Conservation (phyloP, 306 rosid genomes). For the Inga oerstediana region DNA sequence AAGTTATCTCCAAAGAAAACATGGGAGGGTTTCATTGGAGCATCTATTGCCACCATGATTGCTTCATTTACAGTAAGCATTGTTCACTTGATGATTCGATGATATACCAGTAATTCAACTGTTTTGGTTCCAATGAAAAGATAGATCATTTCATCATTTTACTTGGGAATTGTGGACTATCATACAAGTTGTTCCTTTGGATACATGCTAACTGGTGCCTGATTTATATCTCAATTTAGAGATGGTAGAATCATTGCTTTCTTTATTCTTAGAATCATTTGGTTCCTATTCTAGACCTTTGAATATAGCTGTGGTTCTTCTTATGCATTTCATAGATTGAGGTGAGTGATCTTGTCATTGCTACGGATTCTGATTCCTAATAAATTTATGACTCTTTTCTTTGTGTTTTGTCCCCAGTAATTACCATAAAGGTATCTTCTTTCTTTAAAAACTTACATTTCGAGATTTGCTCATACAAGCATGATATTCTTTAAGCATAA, state of each 20-base stretch:
- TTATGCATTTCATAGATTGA: neutral
- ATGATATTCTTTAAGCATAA: neutral
- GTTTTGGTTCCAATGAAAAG: neutral
- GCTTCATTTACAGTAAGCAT: constrained; percentile 82
- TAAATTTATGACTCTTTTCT: neutral
- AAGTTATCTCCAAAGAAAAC: constrained; percentile 99
- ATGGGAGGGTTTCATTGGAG: constrained; percentile 99
- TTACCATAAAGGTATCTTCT: neutral
- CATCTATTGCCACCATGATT: constrained; percentile 84
- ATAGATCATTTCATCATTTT: neutral
- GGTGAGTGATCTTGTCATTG: neutral
- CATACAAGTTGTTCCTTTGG: neutral
- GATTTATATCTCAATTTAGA: neutral
- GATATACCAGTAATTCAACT: neutral
- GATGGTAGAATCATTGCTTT: neutral
- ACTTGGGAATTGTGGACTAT: neutral
- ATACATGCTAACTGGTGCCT: neutral
- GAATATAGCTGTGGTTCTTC: neutral
- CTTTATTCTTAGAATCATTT: neutral
- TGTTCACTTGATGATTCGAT: neutral
- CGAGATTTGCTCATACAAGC: neutral
- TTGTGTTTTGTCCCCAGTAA: neutral
- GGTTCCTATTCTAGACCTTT: neutral
- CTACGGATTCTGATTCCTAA: neutral
- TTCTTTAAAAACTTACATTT: neutral